These are phyloP conservation scores for Chiua virens DNA, from an alignment of 768 basidiomycete species.

Conservation along the genomic window DNA sequence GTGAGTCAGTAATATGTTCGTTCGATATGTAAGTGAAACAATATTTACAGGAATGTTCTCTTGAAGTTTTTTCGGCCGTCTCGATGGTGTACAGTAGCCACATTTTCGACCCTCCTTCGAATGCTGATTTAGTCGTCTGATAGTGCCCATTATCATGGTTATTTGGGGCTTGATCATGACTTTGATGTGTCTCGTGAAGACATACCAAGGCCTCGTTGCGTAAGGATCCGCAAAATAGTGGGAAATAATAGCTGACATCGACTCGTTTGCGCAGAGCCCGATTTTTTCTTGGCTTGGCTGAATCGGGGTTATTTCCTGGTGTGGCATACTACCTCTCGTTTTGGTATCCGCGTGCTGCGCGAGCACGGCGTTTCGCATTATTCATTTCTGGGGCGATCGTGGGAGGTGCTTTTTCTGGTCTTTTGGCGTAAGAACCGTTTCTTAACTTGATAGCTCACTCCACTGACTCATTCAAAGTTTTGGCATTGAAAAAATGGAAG, in stretches of 20 bases:
- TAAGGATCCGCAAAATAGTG: slow-evolving; percentile 15
- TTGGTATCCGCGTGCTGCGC: slow-evolving; percentile 61
- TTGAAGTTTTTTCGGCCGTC: slow-evolving; percentile 36
- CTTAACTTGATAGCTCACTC: not conserved
- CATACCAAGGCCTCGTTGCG: slow-evolving; percentile 27
- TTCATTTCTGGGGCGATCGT: slow-evolving; percentile 60
- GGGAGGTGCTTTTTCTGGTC: slow-evolving; percentile 49
- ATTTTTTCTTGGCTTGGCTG: slow-evolving; percentile 45
- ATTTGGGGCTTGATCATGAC: slow-evolving; percentile 38
- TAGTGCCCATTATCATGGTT: slow-evolving; percentile 39
- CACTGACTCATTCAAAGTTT: slow-evolving; percentile 29
- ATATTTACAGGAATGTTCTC: slow-evolving; percentile 32
- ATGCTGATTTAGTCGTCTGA: slow-evolving; percentile 6
- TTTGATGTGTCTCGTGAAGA: slow-evolving; percentile 38
- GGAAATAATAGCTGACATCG: not conserved
- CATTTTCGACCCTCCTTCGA: not conserved
- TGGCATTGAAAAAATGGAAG: slow-evolving; percentile 34
- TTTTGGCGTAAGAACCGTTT: slow-evolving; percentile 41
- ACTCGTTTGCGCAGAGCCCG: slow-evolving; percentile 28
- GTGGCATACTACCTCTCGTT: slow-evolving; percentile 45
- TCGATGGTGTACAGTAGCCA: slow-evolving; percentile 28
- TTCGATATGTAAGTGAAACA: not conserved
- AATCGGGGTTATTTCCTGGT: slow-evolving; percentile 44
- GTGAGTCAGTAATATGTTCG: slow-evolving; percentile 20
- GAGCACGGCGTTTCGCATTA: slow-evolving; percentile 53